Evolutionary conservation across 2,329 filamentous ascomycete genomes (phyloP).

Genomic region (Aspergillus sp.): DNA sequence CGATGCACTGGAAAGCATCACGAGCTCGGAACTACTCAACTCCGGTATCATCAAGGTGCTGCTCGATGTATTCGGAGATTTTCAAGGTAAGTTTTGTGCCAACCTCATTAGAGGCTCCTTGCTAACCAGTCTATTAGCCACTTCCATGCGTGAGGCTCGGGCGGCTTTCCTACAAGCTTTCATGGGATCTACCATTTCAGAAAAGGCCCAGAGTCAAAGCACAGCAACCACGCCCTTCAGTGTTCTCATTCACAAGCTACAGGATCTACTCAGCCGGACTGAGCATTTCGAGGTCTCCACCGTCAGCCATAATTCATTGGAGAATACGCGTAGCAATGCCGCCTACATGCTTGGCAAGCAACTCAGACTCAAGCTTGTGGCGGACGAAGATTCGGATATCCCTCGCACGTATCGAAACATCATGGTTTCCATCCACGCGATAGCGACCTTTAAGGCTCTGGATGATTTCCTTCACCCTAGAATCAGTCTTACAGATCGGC

Average conservation of each 20-base stretch:
- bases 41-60: constrained; percentile 86
- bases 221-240: constrained; percentile 81
- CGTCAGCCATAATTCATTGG: constrained; percentile 87
- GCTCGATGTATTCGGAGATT: constrained; percentile 76
- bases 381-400: constrained; percentile 84
- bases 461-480: constrained; percentile 93
- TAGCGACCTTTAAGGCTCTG: constrained; percentile 94
- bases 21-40: constrained; percentile 88
- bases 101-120: background rate
- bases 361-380: constrained; percentile 81
- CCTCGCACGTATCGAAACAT: constrained; percentile 86
- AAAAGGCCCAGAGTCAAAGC: constrained; percentile 64
- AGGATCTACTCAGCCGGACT: constrained; percentile 91
- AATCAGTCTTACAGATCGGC: constrained; percentile 77
- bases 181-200: constrained; percentile 70
- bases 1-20: constrained; percentile 87
- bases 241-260: constrained; percentile 86
- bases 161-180: constrained; percentile 88
- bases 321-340: constrained; percentile 85
- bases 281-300: constrained; percentile 98
- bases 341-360: constrained; percentile 97
- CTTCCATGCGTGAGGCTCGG: constrained; percentile 59
- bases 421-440: constrained; percentile 98
- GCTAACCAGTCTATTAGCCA: constrained; percentile 15
- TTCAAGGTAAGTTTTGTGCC: constrained; percentile 47